Evolutionary conservation across 1,139 yeast genomes (phyloP).

Genomic region (Taphrina wiesneri): DNA sequence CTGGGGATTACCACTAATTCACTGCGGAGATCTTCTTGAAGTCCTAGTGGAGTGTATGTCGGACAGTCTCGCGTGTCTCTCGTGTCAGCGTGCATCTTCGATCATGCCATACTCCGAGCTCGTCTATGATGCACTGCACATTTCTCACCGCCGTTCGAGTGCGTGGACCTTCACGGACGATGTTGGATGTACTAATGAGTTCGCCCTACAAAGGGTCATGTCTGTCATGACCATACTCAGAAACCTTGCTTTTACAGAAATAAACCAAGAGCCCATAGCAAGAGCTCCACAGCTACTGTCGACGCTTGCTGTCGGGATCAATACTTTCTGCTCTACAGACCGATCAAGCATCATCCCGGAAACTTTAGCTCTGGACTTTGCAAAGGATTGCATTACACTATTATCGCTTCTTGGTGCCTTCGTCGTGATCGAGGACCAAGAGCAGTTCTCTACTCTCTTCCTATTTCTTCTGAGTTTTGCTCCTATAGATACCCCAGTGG

Average conservation of each 20-base stretch:
- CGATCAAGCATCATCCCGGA: neutral
- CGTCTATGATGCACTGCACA: neutral
- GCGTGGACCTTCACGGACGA: neutral
- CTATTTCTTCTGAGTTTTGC: conserved; percentile 8
- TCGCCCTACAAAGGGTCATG: conserved; percentile 4
- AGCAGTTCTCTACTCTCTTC: neutral
- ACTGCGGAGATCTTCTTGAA: conserved; percentile 25
- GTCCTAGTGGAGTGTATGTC: conserved; percentile 17
- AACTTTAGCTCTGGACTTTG: neutral
- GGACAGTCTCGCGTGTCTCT: neutral
- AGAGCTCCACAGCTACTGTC: neutral
- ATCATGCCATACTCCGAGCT: neutral
- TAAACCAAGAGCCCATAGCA: conserved; percentile 25
- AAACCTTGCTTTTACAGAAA: conserved; percentile 27
- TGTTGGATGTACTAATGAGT: neutral
- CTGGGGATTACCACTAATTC: conserved; percentile 30
- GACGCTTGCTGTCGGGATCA: neutral
- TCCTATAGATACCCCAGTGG: neutral
- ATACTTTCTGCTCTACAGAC: neutral
- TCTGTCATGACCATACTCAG: conserved; percentile 22
- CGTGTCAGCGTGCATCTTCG: neutral
- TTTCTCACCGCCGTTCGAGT: neutral
- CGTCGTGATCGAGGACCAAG: neutral
- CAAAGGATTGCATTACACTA: conserved; percentile 16
- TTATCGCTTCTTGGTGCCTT: neutral